These are phyloP conservation scores for Pseudomonodictys pantanalensis DNA, from an alignment of 495 filamentous ascomycete genomes.

Conservation along the genomic window DNA sequence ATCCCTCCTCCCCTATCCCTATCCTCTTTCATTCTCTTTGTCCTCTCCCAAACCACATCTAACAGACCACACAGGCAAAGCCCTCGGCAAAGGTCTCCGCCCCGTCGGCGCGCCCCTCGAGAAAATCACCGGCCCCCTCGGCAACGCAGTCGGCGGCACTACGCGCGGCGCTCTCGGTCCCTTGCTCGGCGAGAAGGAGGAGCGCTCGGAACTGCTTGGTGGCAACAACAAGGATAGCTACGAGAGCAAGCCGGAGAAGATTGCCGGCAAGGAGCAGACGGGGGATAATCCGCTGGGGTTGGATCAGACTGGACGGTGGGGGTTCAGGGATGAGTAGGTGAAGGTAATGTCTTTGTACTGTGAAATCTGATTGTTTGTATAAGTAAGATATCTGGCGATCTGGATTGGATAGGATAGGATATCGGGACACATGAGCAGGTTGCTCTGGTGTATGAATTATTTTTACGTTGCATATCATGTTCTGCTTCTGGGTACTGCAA, in stretches of 20 bases:
- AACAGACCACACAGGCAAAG: slow-evolving; percentile 24
- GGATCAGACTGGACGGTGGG: slow-evolving; percentile 35
- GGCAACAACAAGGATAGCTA: slow-evolving; percentile 38
- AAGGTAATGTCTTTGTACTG: too few species aligned
- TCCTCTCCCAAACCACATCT: not conserved
- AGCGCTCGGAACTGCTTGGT: slow-evolving; percentile 31
- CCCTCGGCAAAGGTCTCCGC: slow-evolving; percentile 26
- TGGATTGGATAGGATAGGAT: too few species aligned
- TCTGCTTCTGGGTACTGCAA: too few species aligned
- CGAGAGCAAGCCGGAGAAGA: slow-evolving; percentile 33
- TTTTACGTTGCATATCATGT: too few species aligned
- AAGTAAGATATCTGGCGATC: too few species aligned
- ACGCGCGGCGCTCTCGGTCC: slow-evolving; percentile 34
- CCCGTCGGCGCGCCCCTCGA: slow-evolving; percentile 31
- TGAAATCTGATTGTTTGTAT: too few species aligned
- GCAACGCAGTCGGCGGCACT: slow-evolving; percentile 29
- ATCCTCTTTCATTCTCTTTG: not conserved
- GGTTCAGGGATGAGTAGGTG: slow-evolving; percentile 34
- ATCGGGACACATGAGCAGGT: too few species aligned
- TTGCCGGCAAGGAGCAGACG: slow-evolving; percentile 36
- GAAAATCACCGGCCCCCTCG: slow-evolving; percentile 28
- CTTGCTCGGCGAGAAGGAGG: slow-evolving; percentile 28
- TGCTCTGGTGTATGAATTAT: too few species aligned
- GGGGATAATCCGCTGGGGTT: slow-evolving; percentile 38
- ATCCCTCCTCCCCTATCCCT: not conserved